Percentiles rank a stretch among this genome's conserved stretches.
phyloP scores from a whole-genome alignment of 2,329 filamentous ascomycete species.

The Exophiala alcalophila region DNA sequence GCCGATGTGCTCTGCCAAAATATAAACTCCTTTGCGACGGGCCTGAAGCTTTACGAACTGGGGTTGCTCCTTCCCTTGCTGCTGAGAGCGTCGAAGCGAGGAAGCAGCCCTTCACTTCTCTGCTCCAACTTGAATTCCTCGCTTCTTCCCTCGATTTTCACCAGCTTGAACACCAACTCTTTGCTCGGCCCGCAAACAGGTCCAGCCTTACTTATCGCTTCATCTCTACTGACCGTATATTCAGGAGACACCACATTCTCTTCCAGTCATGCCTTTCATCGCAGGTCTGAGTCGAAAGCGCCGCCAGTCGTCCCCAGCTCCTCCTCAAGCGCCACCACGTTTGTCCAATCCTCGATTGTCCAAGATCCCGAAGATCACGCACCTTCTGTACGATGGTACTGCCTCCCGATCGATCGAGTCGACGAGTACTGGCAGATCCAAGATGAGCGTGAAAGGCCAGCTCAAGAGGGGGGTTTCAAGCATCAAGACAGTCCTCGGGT shows the following conservation, averaged over 20 bases:
- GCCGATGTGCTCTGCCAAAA: too few species aligned
- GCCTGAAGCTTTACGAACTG: too few species aligned
- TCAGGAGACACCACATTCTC: too few species aligned
- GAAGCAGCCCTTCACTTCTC: too few species aligned
- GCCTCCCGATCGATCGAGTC: conserved; percentile 25
- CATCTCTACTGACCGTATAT: conserved; percentile 1
- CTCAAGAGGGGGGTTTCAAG: conserved; percentile 21
- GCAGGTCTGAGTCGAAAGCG: conserved; percentile 22
- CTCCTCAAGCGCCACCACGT: background rate
- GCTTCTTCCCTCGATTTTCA: too few species aligned
- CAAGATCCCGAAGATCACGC: conserved; percentile 18
- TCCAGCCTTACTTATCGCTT: conserved; percentile 9
- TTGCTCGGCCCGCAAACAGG: conserved; percentile 4
- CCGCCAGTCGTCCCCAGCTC: conserved; percentile 5
- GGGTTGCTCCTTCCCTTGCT: too few species aligned
- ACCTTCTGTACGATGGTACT: conserved; percentile 25
- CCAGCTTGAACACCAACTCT: background rate
- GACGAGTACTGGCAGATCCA: conserved; percentile 20
- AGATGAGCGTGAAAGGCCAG: conserved; percentile 21
- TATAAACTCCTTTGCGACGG: too few species aligned
- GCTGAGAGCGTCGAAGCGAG: too few species aligned
- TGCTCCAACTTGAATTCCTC: too few species aligned
- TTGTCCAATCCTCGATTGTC: conserved; percentile 9
- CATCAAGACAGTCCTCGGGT: conserved; percentile 20
- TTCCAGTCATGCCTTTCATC: conserved; percentile 18